Base-by-base conservation (phyloP, 495 filamentous ascomycete genomes). In the Neurospora terricola region DNA sequence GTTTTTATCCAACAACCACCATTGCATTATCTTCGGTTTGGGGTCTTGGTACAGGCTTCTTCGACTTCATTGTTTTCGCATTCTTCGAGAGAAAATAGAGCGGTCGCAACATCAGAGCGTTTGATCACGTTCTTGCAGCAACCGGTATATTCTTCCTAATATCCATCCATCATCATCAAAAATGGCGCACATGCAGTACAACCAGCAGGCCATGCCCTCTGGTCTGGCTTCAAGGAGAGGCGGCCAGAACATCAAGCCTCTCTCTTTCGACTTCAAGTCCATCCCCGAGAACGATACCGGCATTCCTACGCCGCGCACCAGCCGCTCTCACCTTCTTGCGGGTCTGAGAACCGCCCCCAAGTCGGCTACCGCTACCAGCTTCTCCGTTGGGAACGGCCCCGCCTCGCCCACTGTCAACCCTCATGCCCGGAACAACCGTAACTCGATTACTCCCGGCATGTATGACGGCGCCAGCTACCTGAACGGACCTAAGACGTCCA, bases 281-380 rank as follows among this genome's bases (percentile, higher is more conserved):
- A 82, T 77, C 69, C 80, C 85, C 72, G 82, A 78, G 54, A 79
- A 82, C 69, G 88, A 88, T 71, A 89, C 88, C 54, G 85, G 83
- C 18, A 81, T 84, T 68, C 87, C 93, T 10, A 97, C 94, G 40
- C 96, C 96, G 30, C 90, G 95, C 78, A 98, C 94, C 70, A 97
- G 94, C 82, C 93, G 96, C 73, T 95, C 93, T 75, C 95, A 98
- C 79, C 87, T 99, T 76, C 88, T 99, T 80, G 96, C 95, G 69
- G 94, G 95, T 54, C 86, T 99, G 71, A 90, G 96, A 77, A 99
- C 96, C 75, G 93, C 93, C 42, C 96, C 96, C 37, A 97, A 94
- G 82, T 94, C 94, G 54, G 91, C 92, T 34, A 86, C 86, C 12
- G 86, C 82, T n/a, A 77, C 83, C 38, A 89, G 85, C 38, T 89